These are phyloP conservation scores for Sporothrix variecibatus DNA, from an alignment of 2,329 filamentous ascomycete genomes.

Conservation along the genomic window DNA sequence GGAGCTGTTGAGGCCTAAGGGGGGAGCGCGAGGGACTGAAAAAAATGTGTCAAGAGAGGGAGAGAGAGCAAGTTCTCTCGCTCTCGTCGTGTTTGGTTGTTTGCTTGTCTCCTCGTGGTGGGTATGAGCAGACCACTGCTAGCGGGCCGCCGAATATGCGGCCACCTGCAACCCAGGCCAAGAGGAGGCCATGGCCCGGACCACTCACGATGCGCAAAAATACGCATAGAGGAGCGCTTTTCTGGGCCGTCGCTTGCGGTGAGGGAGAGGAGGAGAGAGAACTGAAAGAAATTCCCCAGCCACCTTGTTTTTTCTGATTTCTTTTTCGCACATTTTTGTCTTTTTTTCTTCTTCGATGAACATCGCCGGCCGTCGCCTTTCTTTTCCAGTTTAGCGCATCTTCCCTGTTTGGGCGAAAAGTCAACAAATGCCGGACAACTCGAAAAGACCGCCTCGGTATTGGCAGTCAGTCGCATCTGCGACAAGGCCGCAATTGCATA, in stretches of 20 bases:
- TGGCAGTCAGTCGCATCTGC: conserved; percentile 5
- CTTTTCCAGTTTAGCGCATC: neutral
- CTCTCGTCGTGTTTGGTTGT: neutral
- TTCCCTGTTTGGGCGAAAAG: conserved; percentile 20
- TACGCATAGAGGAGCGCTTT: neutral
- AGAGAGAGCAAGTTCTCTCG: neutral
- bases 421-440: neutral
- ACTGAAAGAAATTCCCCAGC: neutral
- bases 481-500: neutral
- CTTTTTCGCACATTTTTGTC: neutral
- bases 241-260: neutral
- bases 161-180: conserved; percentile 27
- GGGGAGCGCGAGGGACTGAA: neutral
- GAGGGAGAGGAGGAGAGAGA: neutral
- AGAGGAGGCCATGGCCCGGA: conserved; percentile 1
- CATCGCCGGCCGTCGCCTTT: neutral
- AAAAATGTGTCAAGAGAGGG: neutral
- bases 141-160: conserved; percentile 31
- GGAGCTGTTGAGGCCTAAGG: conserved; percentile 9
- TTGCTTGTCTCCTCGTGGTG: neutral
- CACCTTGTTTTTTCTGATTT: neutral
- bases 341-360: neutral
- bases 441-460: neutral
- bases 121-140: conserved; percentile 5
- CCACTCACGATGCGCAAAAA: conserved; percentile 20